A percentile compares a stretch with the other conserved stretches of the same genome.
Evolutionary conservation across 768 basidiomycete species (phyloP).

Genomic region (Macrocybe gigantea): DNA sequence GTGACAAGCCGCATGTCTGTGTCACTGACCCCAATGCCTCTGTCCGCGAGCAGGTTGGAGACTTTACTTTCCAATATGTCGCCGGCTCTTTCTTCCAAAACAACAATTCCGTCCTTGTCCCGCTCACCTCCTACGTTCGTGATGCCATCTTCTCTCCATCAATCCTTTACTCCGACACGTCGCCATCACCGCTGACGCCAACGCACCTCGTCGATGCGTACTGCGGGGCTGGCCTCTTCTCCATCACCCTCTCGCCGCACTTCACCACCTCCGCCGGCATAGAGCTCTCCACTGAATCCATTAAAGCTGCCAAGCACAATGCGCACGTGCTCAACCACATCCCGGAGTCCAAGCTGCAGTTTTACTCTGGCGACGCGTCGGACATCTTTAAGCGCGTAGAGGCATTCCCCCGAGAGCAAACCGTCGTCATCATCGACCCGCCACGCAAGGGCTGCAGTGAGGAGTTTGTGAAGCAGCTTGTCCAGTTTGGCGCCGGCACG

Average conservation of each 20-base stretch:
- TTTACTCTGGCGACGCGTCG: slow-evolving; percentile 79
- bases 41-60: slow-evolving; percentile 82
- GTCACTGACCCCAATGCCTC: slow-evolving; percentile 76
- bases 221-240: slow-evolving; percentile 87
- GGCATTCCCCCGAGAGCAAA: slow-evolving; percentile 58
- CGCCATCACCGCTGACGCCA: slow-evolving; percentile 23
- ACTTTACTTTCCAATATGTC: slow-evolving; percentile 76
- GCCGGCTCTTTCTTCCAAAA: slow-evolving; percentile 97
- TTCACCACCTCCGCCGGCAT: slow-evolving; percentile 83
- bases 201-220: slow-evolving; percentile 95
- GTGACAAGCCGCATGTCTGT: slow-evolving; percentile 58
- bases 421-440: slow-evolving; percentile 81
- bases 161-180: neutral
- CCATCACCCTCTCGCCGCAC: slow-evolving; percentile 70
- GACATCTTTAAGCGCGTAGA: slow-evolving; percentile 71
- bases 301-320: slow-evolving; percentile 62
- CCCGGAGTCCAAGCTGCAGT: slow-evolving; percentile 50
- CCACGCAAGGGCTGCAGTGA: slow-evolving; percentile 94
- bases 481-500: slow-evolving; percentile 58
- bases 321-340: slow-evolving; percentile 54
- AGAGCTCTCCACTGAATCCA: slow-evolving; percentile 73
- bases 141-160: slow-evolving; percentile 54
- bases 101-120: slow-evolving; percentile 87
- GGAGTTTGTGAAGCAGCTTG: slow-evolving; percentile 68
- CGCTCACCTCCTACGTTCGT: slow-evolving; percentile 79